Evolutionary conservation across 2,329 filamentous ascomycete genomes (phyloP), one percentile per base, ranked within the genome.

Genomic region (Shiraia bambusicola): DNA sequence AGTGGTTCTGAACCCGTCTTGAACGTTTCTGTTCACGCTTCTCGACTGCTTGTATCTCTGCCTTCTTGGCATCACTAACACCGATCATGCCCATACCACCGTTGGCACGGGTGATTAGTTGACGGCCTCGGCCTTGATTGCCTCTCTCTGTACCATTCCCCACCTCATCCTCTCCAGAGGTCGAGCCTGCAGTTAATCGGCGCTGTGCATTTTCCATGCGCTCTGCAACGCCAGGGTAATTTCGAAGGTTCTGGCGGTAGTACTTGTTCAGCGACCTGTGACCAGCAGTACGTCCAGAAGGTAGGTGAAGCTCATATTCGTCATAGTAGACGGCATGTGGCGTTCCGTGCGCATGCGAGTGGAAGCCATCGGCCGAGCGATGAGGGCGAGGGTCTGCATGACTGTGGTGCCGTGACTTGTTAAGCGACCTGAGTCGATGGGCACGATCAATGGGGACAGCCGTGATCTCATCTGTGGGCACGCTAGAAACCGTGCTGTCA

Each of bases 301-400:
- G 93, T 10, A 98, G 81, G 63, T 98, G 90, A 38, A 98, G 79
- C 69, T 97, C 93, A 60, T 88, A 91, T 31, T 98, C 93, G 57
- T 94, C 88, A 62, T 94, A 84, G 67, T 94, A 95, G 15, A 88
- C 87, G 27, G 88, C 84, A 49, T 86, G 80, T 39, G 80, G 80
- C 54, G 88, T 86, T 26, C 64, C 54, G 71, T 94, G 86, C 2
- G 87, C 86, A 64, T 90, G 87, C 3, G 87, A 91, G 66, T 94
- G 87, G 75, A 81, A 91, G 38, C 88, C 87, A 62, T 91, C 85
- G 36, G 76, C 81, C 55, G 86, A 84, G 50, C 82, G 86, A 63
- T 92, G 88, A 14, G 82, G 79, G 16, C 87, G 80, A 17, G 84
- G 79, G 60, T 89, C 86, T 19, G 78, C 74, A 52, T 82, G 82